phyloP scores from a whole-genome alignment of 2,329 filamentous ascomycete genomes.

The Ophiostoma quercus region DNA sequence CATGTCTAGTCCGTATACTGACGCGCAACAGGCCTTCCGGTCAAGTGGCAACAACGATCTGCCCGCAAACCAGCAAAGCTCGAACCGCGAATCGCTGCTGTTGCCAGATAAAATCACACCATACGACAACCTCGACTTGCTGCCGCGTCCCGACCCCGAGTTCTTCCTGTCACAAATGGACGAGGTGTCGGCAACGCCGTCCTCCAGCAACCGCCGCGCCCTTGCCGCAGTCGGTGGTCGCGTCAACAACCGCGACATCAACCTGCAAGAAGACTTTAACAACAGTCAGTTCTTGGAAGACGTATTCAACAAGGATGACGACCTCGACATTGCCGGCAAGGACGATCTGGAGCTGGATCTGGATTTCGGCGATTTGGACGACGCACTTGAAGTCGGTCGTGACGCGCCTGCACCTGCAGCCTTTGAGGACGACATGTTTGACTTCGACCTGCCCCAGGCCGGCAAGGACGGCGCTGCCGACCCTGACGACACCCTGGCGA shows the following conservation, averaged over 20 bases:
- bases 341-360: constrained; percentile 68
- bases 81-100: constrained; percentile 79
- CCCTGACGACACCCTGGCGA: constrained; percentile 49
- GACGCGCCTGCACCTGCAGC: constrained; percentile 66
- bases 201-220: constrained; percentile 47
- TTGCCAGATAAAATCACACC: constrained; percentile 91
- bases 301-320: constrained; percentile 54
- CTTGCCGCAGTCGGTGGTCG: constrained; percentile 52
- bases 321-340: constrained; percentile 49
- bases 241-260: constrained; percentile 59
- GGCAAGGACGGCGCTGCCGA: constrained; percentile 43
- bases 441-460: constrained; percentile 52
- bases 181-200: constrained; percentile 50
- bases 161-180: constrained; percentile 74
- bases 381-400: constrained; percentile 84
- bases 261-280: constrained; percentile 62
- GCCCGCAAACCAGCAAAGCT: constrained; percentile 72
- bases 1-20: not conserved
- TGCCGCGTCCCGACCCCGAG: constrained; percentile 83
- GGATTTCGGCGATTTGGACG: constrained; percentile 62
- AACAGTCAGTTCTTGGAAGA: constrained; percentile 77
- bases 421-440: constrained; percentile 63
- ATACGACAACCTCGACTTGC: constrained; percentile 69
- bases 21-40: constrained; percentile 69
- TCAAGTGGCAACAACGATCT: constrained; percentile 93